Base-by-base conservation (phyloP, 495 filamentous ascomycete genomes). In the Daldinia concentrica region DNA sequence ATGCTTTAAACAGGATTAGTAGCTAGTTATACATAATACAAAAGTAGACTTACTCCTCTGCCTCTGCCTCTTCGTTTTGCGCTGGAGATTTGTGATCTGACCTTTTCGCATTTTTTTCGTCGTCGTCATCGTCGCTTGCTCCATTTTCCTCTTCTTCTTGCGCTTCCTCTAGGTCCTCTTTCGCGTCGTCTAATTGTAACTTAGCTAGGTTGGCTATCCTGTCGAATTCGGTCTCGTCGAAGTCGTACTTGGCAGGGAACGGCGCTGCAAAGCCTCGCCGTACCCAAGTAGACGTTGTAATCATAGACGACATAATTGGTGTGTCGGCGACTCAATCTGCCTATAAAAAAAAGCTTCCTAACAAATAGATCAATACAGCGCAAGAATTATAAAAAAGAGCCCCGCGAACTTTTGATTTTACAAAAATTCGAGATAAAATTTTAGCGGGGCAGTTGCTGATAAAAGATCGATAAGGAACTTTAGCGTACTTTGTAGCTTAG, bases 241-340 rank as follows among this genome's bases (percentile, higher is more conserved):
- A 93, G 34, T 91, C 90, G 78, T 95, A 95, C 81, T 93, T 95
- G 4, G 86, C 90, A 1, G 95, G 95, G 74, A 97, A 97, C 66
- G 91, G 90, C 56, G 95, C 94, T 34, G 96, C 93, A 80, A 94
- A 93, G 48, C 96, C 96, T 17, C 94, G 91, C 65, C 93, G 93
- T 73, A 98, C 95, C 95, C 95, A 99, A 4, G 91, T 79, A 1
- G 94, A 92, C 37, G 93, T 92, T 22, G 96, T 98, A 63, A 99
- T 97, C 95, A 98, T 98, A 34, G 85, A 86, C 34, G 66, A 62
- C 72, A 74, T 71, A 45, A 56, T 29, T 34, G 27, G n/a, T 27
- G n/a, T 65, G 8, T 17, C 52, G 34, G 51, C 52, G 29, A 71
- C 37, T 48, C 19, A 11, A 60, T 19, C 29, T 15, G 17, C 14